Percentiles rank a stretch among this genome's conserved stretches.
Evolutionary conservation across 192 early-diverging fungal species (phyloP).

Genomic region (Funneliformis geosporum): DNA sequence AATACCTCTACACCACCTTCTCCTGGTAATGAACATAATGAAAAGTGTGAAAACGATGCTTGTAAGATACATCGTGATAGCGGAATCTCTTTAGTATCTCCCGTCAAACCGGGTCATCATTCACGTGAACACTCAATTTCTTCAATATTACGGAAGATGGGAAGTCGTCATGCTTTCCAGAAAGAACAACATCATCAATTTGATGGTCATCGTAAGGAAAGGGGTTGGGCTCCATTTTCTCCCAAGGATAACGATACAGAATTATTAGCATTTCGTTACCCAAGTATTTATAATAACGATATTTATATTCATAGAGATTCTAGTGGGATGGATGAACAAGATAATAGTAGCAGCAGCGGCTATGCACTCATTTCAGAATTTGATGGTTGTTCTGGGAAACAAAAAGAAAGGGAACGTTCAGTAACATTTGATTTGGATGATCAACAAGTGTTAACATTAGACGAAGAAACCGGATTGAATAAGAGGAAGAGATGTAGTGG

Average conservation of each 20-base stretch:
- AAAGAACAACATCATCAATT: background rate
- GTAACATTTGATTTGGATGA: background rate
- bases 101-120: background rate
- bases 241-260: conserved; percentile 7
- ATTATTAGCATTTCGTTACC: conserved; percentile 31
- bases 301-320: background rate
- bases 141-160: conserved; percentile 10
- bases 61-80: background rate
- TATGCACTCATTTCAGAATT: background rate
- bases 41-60: background rate
- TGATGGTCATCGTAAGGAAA: conserved; percentile 5
- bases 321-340: background rate
- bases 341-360: background rate
- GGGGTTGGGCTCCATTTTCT: background rate
- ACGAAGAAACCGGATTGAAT: background rate
- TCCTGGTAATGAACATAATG: background rate
- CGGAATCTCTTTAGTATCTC: conserved; percentile 3
- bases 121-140: conserved; percentile 19
- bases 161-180: background rate
- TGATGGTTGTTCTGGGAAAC: background rate
- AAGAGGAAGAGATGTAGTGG: background rate
- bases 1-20: background rate
- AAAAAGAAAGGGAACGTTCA: background rate
- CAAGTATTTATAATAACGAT: background rate
- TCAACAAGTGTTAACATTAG: background rate